Percentiles rank a stretch among this genome's conserved stretches.
These are phyloP conservation scores for Hyphodiscus hymeniophilus DNA, from an alignment of 495 filamentous ascomycete genomes.

Conservation along the genomic window DNA sequence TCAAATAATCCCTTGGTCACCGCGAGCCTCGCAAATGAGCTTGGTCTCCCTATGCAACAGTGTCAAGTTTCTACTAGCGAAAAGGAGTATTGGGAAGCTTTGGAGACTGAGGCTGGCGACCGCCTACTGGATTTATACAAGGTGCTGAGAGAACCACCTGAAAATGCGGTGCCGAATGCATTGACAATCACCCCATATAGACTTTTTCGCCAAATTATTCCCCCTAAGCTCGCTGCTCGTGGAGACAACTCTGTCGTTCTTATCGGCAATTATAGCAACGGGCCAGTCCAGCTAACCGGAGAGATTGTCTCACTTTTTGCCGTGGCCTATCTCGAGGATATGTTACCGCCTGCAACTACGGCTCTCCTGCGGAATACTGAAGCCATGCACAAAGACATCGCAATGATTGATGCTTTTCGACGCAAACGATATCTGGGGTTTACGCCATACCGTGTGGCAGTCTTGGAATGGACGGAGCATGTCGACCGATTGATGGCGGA, in stretches of 20 bases:
- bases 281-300: slow-evolving; percentile 10
- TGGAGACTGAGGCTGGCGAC: slow-evolving; percentile 16
- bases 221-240: slow-evolving; percentile 14
- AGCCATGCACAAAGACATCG: slow-evolving; percentile 21
- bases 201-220: slow-evolving; percentile 21
- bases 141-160: slow-evolving; percentile 1
- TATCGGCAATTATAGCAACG: slow-evolving; percentile 18
- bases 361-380: neutral
- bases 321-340: slow-evolving; percentile 22
- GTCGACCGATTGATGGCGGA: slow-evolving; percentile 22
- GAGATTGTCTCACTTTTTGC: slow-evolving; percentile 25
- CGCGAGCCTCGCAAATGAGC: neutral
- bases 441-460: neutral
- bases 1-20: slow-evolving; percentile 7
- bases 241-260: slow-evolving; percentile 21
- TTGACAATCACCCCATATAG: slow-evolving; percentile 17
- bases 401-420: slow-evolving; percentile 9
- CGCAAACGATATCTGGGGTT: slow-evolving; percentile 19
- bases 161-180: neutral
- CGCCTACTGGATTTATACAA: slow-evolving; percentile 18
- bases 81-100: slow-evolving; percentile 15
- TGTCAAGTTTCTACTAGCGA: neutral
- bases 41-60: slow-evolving; percentile 5
- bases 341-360: slow-evolving; percentile 7
- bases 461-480: slow-evolving; percentile 6